Evolutionary conservation across 495 filamentous ascomycete genomes (phyloP), one percentile per base, ranked within the genome.

Genomic region (Aspergillus campestris): DNA sequence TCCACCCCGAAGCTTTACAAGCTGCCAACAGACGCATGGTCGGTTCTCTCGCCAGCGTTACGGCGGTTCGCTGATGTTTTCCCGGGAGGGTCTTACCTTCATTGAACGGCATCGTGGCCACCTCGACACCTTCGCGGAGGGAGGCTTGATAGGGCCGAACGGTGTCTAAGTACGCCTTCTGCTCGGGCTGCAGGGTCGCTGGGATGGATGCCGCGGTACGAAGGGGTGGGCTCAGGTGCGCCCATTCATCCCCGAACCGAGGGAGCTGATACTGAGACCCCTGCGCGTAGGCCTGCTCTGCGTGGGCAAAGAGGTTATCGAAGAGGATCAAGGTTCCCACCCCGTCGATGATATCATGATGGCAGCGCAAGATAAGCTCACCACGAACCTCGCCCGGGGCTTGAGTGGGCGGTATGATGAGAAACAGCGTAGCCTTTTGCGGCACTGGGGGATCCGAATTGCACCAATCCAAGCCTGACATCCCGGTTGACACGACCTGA

Each of bases 341-440:
- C 9, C 72, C 72, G 44, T 77, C 73, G 11, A 73, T 69, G 3
- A 75, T 56, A 49, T 72, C 65, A 53, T 75, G 71, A 6, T 62
- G 68, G 9, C 59, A 64, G 5, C 71, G 63, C 12, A 75, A 55
- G 8, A 77, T 61, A 31, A 75, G 30, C 31, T 69, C 65, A 0
- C 53, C 55, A 8, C 44, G 45, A 31, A 66, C 31, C 4, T 12
- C 3, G 1, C 34, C 40, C 5, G 31, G 36, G 1, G 38, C 2
- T 6, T 40, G 34, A 1, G 45, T 13, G 1, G 55, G 11, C 0
- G 47, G 47, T 10, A 44, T 62, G 29, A 74, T 42, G n/a, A 73
- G 31, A 47, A 67, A 69, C 0, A 75, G 38, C 0, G 65, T 71
- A 9, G 71, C 61, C 0, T 53, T 11, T 9, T 49, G 31, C 0